Percentiles rank a stretch among this genome's conserved stretches.
phyloP scores from a whole-genome alignment of 352 stramenopile species.

The Phytopythium chamaehyphon region DNA sequence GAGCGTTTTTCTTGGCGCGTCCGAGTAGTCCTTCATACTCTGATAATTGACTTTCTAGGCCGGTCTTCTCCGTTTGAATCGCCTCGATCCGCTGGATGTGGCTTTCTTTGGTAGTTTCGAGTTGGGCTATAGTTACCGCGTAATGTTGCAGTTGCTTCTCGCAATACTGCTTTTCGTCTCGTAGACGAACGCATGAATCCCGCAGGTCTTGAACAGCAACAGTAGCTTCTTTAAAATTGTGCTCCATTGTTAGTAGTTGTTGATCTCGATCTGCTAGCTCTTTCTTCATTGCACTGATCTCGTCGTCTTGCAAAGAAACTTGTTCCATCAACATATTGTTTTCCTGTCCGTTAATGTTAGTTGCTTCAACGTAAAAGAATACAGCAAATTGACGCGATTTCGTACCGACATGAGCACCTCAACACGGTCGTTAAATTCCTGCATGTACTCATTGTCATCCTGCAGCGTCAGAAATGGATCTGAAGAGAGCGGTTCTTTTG shows the following conservation, averaged over 20 bases:
- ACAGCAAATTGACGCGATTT: not conserved
- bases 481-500: slow-evolving; percentile 24
- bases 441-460: slow-evolving; percentile 48
- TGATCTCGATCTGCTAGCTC: slow-evolving; percentile 59
- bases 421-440: slow-evolving; percentile 74
- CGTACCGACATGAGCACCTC: slow-evolving; percentile 74
- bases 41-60: slow-evolving; percentile 39
- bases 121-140: slow-evolving; percentile 51
- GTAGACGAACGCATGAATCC: slow-evolving; percentile 45
- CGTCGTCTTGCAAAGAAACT: slow-evolving; percentile 70
- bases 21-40: slow-evolving; percentile 61
- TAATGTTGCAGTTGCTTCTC: slow-evolving; percentile 72
- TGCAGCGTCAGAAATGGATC: slow-evolving; percentile 38
- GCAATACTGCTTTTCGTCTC: slow-evolving; percentile 58
- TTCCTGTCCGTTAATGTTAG: slow-evolving; percentile 23
- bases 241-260: slow-evolving; percentile 64
- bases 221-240: slow-evolving; percentile 77
- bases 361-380: not conserved
- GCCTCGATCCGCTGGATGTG: slow-evolving; percentile 30
- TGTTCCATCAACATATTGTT: slow-evolving; percentile 84
- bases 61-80: slow-evolving; percentile 23
- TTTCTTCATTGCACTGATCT: slow-evolving; percentile 58
- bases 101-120: slow-evolving; percentile 55
- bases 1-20: slow-evolving; percentile 53
- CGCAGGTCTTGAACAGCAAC: slow-evolving; percentile 60